A percentile compares a stretch with the other conserved stretches of the same genome.
Evolutionary conservation across 768 basidiomycete species (phyloP).

Genomic region (Phylloporus sp.): DNA sequence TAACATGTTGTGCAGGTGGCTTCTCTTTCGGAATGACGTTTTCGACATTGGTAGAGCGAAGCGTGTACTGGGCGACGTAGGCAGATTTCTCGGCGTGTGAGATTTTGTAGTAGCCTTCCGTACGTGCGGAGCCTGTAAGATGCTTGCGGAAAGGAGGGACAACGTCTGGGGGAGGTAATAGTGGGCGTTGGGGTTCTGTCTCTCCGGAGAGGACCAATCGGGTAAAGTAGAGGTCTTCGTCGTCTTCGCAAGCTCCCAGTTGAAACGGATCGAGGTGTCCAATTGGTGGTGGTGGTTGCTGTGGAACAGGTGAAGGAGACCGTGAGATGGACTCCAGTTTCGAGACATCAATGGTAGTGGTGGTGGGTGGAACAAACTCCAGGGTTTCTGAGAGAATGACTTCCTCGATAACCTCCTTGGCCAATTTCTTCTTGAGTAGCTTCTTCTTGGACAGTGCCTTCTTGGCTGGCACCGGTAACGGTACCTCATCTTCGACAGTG

Average conservation of each 20-base stretch:
- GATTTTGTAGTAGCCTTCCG: conserved; percentile 95
- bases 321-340: conserved; percentile 43
- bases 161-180: conserved; percentile 36
- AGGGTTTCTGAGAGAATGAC: conserved; percentile 49
- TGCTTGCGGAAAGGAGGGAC: conserved; percentile 68
- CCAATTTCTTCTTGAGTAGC: conserved; percentile 27
- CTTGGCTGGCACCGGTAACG: conserved; percentile 17
- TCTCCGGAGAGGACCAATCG: conserved; percentile 35
- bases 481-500: conserved; percentile 35
- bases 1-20: conserved; percentile 52
- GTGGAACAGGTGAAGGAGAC: conserved; percentile 50
- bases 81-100: conserved; percentile 86
- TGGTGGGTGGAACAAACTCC: conserved; percentile 46
- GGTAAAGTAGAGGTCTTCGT: conserved; percentile 84
- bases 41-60: conserved; percentile 49
- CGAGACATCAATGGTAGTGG: conserved; percentile 49
- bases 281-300: conserved; percentile 36
- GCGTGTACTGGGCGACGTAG: conserved; percentile 87
- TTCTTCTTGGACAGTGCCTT: conserved; percentile 34
- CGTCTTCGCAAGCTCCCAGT: conserved; percentile 70
- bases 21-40: conserved; percentile 38
- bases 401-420: conserved; percentile 44
- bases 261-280: conserved; percentile 52
- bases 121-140: conserved; percentile 81
- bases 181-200: conserved; percentile 20